A percentile compares a stretch with the other conserved stretches of the same genome.
Conservation (phyloP, 2,329 filamentous ascomycete genomes). For the Exophiala oligosperma region DNA sequence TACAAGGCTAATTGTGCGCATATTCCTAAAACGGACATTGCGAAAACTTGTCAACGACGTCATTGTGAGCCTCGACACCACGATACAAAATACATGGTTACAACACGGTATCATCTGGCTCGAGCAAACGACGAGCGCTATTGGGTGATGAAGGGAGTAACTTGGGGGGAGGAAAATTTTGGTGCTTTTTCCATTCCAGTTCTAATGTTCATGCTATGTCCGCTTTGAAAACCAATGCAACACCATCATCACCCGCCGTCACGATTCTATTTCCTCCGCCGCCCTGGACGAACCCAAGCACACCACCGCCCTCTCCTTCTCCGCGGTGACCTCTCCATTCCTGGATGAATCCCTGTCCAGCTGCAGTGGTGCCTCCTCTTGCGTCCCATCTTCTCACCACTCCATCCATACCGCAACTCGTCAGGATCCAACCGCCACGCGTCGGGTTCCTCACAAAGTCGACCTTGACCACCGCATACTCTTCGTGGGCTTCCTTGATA, state of each 20-base stretch:
- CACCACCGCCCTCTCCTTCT: slow-evolving; percentile 81
- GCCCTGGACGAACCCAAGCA: slow-evolving; percentile 82
- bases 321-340: slow-evolving; percentile 92
- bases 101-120: no score
- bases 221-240: slow-evolving; percentile 44
- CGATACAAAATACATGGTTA: no score
- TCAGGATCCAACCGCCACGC: slow-evolving; percentile 67
- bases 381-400: slow-evolving; percentile 87
- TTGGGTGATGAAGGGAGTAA: no score
- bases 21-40: neutral
- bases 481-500: slow-evolving; percentile 79
- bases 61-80: neutral
- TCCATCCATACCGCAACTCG: slow-evolving; percentile 88
- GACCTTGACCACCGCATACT: slow-evolving; percentile 88
- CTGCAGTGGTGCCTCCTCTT: slow-evolving; percentile 62
- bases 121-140: no score
- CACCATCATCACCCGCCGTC: slow-evolving; percentile 83
- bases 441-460: slow-evolving; percentile 61
- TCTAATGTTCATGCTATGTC: slow-evolving; percentile 14
- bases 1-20: neutral
- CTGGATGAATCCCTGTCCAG: slow-evolving; percentile 69
- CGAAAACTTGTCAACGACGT: neutral
- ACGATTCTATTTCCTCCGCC: slow-evolving; percentile 66
- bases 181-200: neutral
- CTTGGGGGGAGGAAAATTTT: no score